Percentiles rank a stretch among this genome's conserved stretches.
These are phyloP conservation scores for Pseudonitzschia multiseries DNA, from an alignment of 108 stramenopile species.

Conservation along the genomic window DNA sequence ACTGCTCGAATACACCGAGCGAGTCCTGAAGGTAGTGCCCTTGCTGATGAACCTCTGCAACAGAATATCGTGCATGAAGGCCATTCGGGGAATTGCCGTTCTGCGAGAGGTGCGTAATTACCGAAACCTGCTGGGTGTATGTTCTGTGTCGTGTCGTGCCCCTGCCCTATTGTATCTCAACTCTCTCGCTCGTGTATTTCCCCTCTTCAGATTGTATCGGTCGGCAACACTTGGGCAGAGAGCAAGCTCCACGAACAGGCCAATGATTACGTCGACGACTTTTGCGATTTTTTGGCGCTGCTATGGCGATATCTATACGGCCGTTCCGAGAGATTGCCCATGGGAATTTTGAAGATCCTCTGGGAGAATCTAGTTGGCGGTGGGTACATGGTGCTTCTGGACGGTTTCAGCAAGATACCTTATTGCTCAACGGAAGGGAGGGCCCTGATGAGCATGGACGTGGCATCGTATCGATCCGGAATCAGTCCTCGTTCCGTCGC, in stretches of 20 bases:
- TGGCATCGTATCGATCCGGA: constrained; percentile 72
- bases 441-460: constrained; percentile 93
- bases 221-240: constrained; percentile 67
- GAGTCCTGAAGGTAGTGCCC: constrained; percentile 22
- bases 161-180: neutral
- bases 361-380: constrained; percentile 68
- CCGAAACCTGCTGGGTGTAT: neutral
- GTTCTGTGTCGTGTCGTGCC: neutral
- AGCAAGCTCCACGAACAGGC: constrained; percentile 65
- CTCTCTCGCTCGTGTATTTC: constrained; percentile 1
- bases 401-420: constrained; percentile 81
- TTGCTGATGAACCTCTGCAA: constrained; percentile 38
- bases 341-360: constrained; percentile 30
- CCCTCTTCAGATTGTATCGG: constrained; percentile 39
- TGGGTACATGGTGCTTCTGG: constrained; percentile 64
- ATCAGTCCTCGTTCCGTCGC: constrained; percentile 42
- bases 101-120: constrained; percentile 39
- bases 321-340: constrained; percentile 40
- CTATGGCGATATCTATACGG: constrained; percentile 29
- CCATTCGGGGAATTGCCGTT: constrained; percentile 41
- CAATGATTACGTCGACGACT: constrained; percentile 78
- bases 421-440: constrained; percentile 91
- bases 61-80: constrained; percentile 33
- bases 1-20: constrained; percentile 32
- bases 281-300: constrained; percentile 60